Percentiles rank a stretch among this genome's conserved stretches.
Evolutionary conservation across 2,329 filamentous ascomycete species (phyloP).

Genomic region (Fusarium albidum): DNA sequence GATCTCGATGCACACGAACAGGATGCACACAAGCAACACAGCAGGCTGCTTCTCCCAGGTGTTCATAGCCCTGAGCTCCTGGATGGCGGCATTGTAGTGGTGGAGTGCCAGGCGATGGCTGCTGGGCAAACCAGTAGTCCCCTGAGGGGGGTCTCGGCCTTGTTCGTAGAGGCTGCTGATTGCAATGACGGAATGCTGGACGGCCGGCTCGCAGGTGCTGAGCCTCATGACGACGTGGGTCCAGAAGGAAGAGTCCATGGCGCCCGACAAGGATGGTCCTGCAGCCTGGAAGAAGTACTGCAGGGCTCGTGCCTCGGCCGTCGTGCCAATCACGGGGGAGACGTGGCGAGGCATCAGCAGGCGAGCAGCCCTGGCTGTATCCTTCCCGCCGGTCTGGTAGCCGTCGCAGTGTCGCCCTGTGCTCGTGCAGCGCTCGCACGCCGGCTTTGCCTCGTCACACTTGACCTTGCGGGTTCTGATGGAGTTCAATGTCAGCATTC

Average conservation of each 20-base stretch:
- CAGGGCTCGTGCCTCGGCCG: conserved; percentile 7
- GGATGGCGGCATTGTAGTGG: conserved; percentile 18
- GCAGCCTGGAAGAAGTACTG: conserved; percentile 15
- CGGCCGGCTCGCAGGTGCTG: conserved; percentile 8
- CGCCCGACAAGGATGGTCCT: conserved; percentile 9
- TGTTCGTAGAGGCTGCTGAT: conserved; percentile 25
- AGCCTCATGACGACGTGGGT: conserved; percentile 22
- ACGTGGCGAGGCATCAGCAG: too few relatives aligned
- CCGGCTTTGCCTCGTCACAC: conserved; percentile 6
- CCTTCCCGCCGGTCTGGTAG: too few relatives aligned
- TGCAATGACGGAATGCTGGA: conserved; percentile 21
- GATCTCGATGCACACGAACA: conserved; percentile 17
- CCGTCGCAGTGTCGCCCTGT: conserved; percentile 11
- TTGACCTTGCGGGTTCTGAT: conserved; percentile 7
- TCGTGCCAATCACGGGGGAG: too few relatives aligned
- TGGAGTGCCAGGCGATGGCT: conserved; percentile 4
- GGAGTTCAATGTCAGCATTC: too few relatives aligned
- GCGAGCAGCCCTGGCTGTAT: too few relatives aligned
- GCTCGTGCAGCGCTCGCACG: conserved; percentile 5
- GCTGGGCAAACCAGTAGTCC: neutral
- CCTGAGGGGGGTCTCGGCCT: too few relatives aligned
- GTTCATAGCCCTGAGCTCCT: conserved; percentile 6
- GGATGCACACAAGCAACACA: conserved; percentile 10
- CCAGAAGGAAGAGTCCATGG: conserved; percentile 20
- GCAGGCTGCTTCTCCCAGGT: neutral